A percentile compares a stretch with the other conserved stretches of the same genome.
These are phyloP conservation scores for Entonaema liquescens DNA, from an alignment of 495 filamentous ascomycete species.

Conservation along the genomic window DNA sequence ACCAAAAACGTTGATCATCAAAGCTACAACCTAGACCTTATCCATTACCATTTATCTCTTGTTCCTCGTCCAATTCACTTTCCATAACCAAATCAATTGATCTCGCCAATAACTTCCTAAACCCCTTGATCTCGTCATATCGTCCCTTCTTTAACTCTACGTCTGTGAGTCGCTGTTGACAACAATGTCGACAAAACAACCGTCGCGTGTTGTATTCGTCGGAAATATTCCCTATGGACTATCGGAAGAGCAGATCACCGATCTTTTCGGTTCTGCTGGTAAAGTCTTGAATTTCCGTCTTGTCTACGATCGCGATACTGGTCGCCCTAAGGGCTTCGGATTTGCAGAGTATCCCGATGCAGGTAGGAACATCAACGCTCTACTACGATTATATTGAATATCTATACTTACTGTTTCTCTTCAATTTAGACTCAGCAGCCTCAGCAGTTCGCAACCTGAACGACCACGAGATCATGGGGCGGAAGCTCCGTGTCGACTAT, in stretches of 20 bases:
- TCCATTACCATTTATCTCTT: not conserved
- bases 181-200: slow-evolving; percentile 62
- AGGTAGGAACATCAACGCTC: slow-evolving; percentile 46
- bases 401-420: slow-evolving; percentile 25
- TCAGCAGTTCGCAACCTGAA: slow-evolving; percentile 96
- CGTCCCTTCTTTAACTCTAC: not conserved
- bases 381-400: not conserved
- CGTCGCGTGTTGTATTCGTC: slow-evolving; percentile 75
- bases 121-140: not conserved
- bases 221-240: slow-evolving; percentile 88
- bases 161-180: slow-evolving; percentile 2
- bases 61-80: not conserved
- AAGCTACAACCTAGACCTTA: not conserved
- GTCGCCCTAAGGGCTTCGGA: slow-evolving; percentile 93
- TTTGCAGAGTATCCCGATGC: slow-evolving; percentile 92
- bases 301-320: slow-evolving; percentile 95
- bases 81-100: slow-evolving; percentile 1
- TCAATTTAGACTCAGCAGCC: slow-evolving; percentile 78
- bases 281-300: slow-evolving; percentile 92
- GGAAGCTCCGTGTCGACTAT: slow-evolving; percentile 93
- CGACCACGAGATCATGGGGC: slow-evolving; percentile 94
- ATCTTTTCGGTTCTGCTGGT: slow-evolving; percentile 87
- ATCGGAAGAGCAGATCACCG: slow-evolving; percentile 92
- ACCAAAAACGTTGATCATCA: not conserved
- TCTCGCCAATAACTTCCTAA: slow-evolving; percentile 13